Conservation (phyloP, 495 filamentous ascomycete species). For the Xanthoparmelia taractica region DNA sequence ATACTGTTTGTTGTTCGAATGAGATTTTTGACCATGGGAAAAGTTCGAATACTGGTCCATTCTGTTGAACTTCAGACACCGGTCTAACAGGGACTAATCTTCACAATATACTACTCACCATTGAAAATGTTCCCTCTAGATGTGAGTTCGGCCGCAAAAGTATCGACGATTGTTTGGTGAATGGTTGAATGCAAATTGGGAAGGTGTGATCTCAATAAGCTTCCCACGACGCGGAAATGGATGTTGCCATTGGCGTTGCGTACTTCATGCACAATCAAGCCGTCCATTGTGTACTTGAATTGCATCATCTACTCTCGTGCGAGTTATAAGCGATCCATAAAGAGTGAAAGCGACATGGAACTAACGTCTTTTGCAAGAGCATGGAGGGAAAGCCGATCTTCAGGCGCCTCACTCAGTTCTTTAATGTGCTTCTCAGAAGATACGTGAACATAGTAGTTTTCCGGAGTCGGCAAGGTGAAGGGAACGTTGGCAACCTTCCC, state of each 20-base stretch:
- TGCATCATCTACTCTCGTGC: constrained; percentile 12
- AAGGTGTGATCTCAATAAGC: background rate
- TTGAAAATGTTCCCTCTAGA: background rate
- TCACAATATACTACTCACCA: background rate
- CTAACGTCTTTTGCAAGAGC: constrained; percentile 19
- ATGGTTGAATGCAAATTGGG: background rate
- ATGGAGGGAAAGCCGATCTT: constrained; percentile 17
- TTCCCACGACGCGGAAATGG: constrained; percentile 8
- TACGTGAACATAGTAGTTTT: constrained; percentile 14
- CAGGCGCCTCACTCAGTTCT: constrained; percentile 14
- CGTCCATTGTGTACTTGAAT: constrained; percentile 19
- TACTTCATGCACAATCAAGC: constrained; percentile 8
- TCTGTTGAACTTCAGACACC: no score
- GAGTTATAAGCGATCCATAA: background rate
- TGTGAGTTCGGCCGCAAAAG: constrained; percentile 2
- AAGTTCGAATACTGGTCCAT: constrained; percentile 10
- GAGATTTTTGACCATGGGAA: constrained; percentile 13
- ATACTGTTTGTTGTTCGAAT: constrained; percentile 8
- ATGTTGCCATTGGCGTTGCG: constrained; percentile 18
- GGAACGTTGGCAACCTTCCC: no score
- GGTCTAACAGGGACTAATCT: no score
- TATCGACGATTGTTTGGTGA: background rate
- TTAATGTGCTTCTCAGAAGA: constrained; percentile 16
- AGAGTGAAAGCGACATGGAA: background rate
- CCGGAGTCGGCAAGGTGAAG: constrained; percentile 8